Evolutionary conservation across 2,329 filamentous ascomycete species (phyloP).

Genomic region (Aspergillus awamori): DNA sequence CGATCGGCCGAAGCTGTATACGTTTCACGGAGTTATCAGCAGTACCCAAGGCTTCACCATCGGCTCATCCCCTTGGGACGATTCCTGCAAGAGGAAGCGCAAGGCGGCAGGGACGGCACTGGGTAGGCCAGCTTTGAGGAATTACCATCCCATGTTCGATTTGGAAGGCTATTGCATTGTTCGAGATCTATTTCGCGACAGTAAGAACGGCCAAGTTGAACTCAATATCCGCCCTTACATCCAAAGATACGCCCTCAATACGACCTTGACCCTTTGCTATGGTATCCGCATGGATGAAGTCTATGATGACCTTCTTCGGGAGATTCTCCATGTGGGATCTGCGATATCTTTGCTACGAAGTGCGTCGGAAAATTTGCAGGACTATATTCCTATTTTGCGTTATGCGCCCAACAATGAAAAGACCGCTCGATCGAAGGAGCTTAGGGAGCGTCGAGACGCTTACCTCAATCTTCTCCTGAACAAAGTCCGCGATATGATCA

Average conservation of each 20-base stretch:
- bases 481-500: slow-evolving; percentile 60
- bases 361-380: slow-evolving; percentile 76
- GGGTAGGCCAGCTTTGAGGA: slow-evolving; percentile 69
- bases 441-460: slow-evolving; percentile 65
- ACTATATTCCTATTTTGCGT: slow-evolving; percentile 72
- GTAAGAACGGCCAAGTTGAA: slow-evolving; percentile 60
- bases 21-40: slow-evolving; percentile 74
- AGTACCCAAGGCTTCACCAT: slow-evolving; percentile 75
- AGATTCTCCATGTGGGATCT: slow-evolving; percentile 72
- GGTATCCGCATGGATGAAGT: slow-evolving; percentile 71
- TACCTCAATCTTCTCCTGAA: slow-evolving; percentile 60
- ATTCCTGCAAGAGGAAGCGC: slow-evolving; percentile 70
- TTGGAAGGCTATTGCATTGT: slow-evolving; percentile 70
- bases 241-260: slow-evolving; percentile 71
- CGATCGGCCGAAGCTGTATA: slow-evolving; percentile 72
- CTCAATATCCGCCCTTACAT: slow-evolving; percentile 70
- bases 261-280: slow-evolving; percentile 73
- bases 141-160: slow-evolving; percentile 76
- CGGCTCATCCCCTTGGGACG: slow-evolving; percentile 76
- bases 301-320: slow-evolving; percentile 65
- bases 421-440: slow-evolving; percentile 62
- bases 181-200: slow-evolving; percentile 66
- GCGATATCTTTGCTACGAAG: slow-evolving; percentile 70
- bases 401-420: slow-evolving; percentile 57
- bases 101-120: slow-evolving; percentile 74